Conservation (phyloP, 441 rosid genomes). For the Kokia cookei region DNA sequence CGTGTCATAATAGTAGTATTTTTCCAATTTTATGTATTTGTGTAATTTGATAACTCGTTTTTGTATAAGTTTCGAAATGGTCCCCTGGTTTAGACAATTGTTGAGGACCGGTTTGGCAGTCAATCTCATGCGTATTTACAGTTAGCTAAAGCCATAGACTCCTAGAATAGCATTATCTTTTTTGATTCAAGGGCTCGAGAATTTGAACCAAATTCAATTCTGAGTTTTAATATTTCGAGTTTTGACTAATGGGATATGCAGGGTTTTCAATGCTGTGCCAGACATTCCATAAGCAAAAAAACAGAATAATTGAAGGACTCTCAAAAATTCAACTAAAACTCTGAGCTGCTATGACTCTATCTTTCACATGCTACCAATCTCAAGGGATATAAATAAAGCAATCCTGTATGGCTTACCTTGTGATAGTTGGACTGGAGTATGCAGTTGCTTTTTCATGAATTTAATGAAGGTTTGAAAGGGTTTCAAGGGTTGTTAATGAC, state of each 20-base stretch:
- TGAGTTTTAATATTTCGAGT: not conserved
- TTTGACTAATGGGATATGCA: not conserved
- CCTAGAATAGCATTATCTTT: not conserved
- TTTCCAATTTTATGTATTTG: too few relatives aligned
- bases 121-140: not conserved
- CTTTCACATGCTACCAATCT: constrained; percentile 33
- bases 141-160: not conserved
- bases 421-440: too few relatives aligned
- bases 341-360: constrained; percentile 12
- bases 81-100: not conserved
- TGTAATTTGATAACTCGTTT: too few relatives aligned
- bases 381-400: not conserved
- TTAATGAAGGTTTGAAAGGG: too few relatives aligned
- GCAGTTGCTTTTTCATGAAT: too few relatives aligned
- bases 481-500: not conserved
- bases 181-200: not conserved
- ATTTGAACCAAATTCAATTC: not conserved
- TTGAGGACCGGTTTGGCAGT: not conserved
- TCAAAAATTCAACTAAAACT: not conserved
- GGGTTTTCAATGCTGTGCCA: not conserved
- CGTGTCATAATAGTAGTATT: not conserved
- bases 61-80: too few relatives aligned
- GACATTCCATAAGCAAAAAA: not conserved
- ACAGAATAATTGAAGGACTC: not conserved
- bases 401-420: not conserved